A percentile compares a stretch with the other conserved stretches of the same genome.
Evolutionary conservation across 164 flowering plant genomes (phyloP).

Genomic region (Pachysandra terminalis): DNA sequence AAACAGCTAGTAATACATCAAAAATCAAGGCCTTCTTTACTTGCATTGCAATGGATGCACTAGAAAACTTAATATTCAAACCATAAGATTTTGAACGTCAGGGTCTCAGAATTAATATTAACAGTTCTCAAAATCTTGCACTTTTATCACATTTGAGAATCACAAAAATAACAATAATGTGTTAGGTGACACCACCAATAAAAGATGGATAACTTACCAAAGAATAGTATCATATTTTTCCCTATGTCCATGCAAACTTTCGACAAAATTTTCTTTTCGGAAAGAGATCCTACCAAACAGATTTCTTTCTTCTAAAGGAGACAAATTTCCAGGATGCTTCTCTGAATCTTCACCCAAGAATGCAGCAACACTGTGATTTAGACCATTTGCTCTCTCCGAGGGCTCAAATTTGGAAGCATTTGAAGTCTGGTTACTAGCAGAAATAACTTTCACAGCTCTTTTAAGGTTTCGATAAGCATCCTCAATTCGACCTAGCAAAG

Average conservation of each 20-base stretch:
- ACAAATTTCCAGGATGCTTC: conserved; percentile 11
- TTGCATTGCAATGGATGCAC: not conserved
- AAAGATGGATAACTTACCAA: conserved; percentile 48
- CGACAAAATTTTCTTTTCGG: conserved; percentile 65
- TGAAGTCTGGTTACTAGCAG: conserved; percentile 9
- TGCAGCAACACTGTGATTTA: conserved; percentile 5
- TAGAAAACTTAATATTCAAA: not conserved
- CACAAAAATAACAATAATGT: too few relatives aligned
- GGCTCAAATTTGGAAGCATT: conserved; percentile 18
- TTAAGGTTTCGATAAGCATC: conserved; percentile 72
- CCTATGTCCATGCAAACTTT: conserved; percentile 22
- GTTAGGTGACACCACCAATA: not conserved
- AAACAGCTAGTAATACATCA: not conserved
- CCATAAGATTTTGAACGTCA: too few relatives aligned
- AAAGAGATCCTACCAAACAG: conserved; percentile 58
- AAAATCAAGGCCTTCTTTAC: not conserved
- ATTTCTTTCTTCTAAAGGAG: conserved; percentile 16
- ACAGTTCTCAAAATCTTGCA: too few relatives aligned
- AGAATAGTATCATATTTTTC: conserved; percentile 62
- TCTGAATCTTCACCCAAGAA: conserved; percentile 18
- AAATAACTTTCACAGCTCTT: conserved; percentile 31
- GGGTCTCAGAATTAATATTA: too few relatives aligned
- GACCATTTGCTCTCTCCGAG: conserved; percentile 19
- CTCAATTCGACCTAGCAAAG: conserved; percentile 51
- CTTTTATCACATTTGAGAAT: too few relatives aligned